Conservation (phyloP, 176 grass and related monocot genomes). For the Typha latifolia region DNA sequence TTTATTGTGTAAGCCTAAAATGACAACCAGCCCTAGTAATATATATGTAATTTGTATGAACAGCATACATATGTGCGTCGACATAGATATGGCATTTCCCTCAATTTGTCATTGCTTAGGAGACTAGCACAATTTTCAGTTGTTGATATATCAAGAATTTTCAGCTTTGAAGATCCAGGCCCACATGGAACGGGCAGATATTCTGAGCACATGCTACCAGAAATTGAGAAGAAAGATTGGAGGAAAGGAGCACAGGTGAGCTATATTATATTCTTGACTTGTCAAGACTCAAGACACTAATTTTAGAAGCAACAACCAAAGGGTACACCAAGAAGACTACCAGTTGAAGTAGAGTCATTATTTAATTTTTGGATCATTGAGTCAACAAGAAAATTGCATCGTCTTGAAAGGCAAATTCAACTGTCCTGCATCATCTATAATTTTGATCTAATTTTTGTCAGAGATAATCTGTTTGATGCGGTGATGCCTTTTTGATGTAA, state of each 20-base stretch:
- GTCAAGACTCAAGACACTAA: background rate
- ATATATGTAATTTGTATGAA: no score
- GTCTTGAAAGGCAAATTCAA: background rate
- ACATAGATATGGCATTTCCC: no score
- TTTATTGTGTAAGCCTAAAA: no score
- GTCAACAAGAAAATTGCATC: background rate
- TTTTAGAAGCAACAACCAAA: no score
- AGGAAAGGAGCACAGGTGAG: constrained; percentile 98
- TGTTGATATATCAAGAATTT: constrained; percentile 20
- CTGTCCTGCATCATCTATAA: background rate
- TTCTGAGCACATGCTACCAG: constrained; percentile 84
- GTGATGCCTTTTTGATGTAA: background rate
- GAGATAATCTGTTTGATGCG: background rate
- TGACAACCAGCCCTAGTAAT: no score
- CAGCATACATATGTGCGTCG: no score
- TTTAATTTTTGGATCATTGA: no score
- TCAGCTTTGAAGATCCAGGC: constrained; percentile 95
- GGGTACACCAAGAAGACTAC: no score
- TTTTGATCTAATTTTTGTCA: background rate
- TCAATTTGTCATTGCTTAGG: no score
- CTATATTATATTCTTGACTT: constrained; percentile 6
- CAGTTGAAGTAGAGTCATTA: no score
- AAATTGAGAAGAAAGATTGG: constrained; percentile 85
- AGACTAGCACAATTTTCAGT: background rate
- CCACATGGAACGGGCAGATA: constrained; percentile 93